These are phyloP conservation scores for Hyaloscypha bicolor DNA, from an alignment of 495 filamentous ascomycete genomes.

Conservation along the genomic window DNA sequence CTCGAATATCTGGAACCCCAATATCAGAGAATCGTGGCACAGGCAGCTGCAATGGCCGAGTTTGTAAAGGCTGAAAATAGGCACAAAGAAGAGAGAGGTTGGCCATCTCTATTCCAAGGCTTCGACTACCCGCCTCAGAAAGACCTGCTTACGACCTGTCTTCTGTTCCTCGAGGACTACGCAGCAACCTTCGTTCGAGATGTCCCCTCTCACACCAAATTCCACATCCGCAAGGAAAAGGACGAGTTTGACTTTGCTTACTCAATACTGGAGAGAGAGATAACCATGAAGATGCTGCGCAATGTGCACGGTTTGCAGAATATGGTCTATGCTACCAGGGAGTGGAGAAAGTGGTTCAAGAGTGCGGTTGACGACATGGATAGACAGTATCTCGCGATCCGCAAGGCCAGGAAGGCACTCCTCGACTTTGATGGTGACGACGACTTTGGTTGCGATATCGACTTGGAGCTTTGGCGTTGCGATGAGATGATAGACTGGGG, in stretches of 20 bases:
- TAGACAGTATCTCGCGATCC: conserved; percentile 3
- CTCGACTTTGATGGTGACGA: neutral
- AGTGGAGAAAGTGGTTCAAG: conserved; percentile 1
- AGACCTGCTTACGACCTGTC: no score
- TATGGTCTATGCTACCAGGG: no score
- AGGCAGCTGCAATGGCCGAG: neutral
- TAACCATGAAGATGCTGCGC: neutral
- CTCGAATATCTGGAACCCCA: conserved; percentile 13
- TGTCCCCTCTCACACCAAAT: neutral
- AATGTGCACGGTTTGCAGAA: no score
- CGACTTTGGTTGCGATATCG: neutral
- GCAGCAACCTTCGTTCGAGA: neutral
- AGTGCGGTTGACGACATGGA: conserved; percentile 4
- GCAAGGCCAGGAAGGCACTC: conserved; percentile 10
- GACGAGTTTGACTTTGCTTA: neutral
- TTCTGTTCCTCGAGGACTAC: neutral
- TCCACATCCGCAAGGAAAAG: neutral
- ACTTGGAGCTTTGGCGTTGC: neutral
- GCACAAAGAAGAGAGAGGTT: neutral
- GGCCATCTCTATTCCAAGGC: no score
- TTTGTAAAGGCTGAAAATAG: neutral
- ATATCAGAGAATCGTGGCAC: conserved; percentile 10
- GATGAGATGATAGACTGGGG: neutral
- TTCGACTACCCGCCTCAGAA: no score
- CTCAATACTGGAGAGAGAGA: neutral